phyloP scores from a whole-genome alignment of 495 filamentous ascomycete species.

The Penicillium verhagenii region DNA sequence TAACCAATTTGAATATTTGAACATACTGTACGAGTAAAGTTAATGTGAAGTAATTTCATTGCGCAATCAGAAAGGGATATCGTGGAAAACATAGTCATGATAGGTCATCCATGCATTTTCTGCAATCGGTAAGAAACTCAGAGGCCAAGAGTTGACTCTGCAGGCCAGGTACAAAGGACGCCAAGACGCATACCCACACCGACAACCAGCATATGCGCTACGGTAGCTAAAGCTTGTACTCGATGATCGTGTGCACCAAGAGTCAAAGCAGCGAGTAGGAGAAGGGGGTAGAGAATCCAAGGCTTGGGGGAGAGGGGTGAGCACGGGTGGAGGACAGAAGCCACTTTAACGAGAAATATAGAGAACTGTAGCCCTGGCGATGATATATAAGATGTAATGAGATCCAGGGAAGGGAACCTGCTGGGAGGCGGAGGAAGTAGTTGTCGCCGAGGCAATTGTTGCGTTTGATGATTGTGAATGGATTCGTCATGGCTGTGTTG shows the following conservation, averaged over 20 bases:
- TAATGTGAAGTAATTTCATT: not conserved
- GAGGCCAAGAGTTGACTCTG: not conserved
- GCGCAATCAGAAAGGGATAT: not conserved
- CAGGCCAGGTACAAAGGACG: slow-evolving; percentile 37
- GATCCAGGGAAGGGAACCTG: slow-evolving; percentile 30
- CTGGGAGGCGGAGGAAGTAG: slow-evolving; percentile 55
- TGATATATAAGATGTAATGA: slow-evolving; percentile 23
- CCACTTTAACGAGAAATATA: slow-evolving; percentile 57
- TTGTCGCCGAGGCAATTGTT: slow-evolving; percentile 40
- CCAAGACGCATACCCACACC: slow-evolving; percentile 29
- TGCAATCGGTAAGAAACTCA: not conserved
- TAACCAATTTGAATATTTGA: no score
- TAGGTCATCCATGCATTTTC: not conserved
- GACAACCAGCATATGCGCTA: slow-evolving; percentile 35
- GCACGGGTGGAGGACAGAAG: slow-evolving; percentile 57
- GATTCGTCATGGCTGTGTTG: slow-evolving; percentile 22
- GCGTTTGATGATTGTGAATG: slow-evolving; percentile 21
- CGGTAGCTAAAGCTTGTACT: slow-evolving; percentile 24
- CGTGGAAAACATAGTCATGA: slow-evolving; percentile 8
- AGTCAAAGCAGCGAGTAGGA: slow-evolving; percentile 58
- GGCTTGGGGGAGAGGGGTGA: slow-evolving; percentile 58
- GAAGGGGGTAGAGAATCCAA: slow-evolving; percentile 59
- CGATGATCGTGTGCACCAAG: slow-evolving; percentile 28
- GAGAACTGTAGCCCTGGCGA: slow-evolving; percentile 34
- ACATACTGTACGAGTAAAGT: no score